Conservation (phyloP, 306 rosid species). For the Trifolium dubium region DNA sequence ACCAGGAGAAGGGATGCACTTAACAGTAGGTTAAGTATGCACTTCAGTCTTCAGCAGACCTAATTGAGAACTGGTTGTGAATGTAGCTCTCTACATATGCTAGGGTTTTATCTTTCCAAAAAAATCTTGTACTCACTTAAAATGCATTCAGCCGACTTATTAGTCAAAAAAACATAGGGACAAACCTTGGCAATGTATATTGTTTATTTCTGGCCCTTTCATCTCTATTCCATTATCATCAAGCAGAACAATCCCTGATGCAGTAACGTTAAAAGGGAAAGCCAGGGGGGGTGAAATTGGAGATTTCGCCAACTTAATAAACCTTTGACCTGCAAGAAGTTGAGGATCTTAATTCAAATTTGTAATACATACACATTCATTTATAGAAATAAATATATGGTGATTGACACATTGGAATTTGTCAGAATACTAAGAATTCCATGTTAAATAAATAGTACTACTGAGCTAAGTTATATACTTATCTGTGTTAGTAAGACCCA, state of each 20-base stretch:
- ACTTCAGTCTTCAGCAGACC: too few relatives aligned
- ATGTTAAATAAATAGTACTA: conserved; percentile 12
- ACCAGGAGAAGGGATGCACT: neutral
- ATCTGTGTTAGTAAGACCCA: neutral
- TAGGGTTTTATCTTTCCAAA: conserved; percentile 19
- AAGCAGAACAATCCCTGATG: conserved; percentile 72
- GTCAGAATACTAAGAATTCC: conserved; percentile 24
- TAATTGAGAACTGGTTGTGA: neutral
- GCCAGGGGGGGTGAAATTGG: conserved; percentile 84
- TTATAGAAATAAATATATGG: neutral
- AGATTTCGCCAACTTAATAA: conserved; percentile 84
- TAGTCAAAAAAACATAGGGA: conserved; percentile 39
- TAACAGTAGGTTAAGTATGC: neutral
- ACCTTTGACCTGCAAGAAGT: conserved; percentile 70
- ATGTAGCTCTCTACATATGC: conserved; percentile 4
- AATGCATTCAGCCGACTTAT: conserved; percentile 27
- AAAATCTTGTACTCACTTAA: conserved; percentile 3
- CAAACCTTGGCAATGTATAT: conserved; percentile 84
- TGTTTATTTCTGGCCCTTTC: conserved; percentile 69
- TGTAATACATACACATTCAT: conserved; percentile 17
- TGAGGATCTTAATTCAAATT: conserved; percentile 29
- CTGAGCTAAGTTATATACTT: conserved; percentile 14
- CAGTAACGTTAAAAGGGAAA: conserved; percentile 72
- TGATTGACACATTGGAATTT: conserved; percentile 25
- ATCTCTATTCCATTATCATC: conserved; percentile 68